These are phyloP conservation scores for Paecilomyces fulvus DNA, from an alignment of 2,329 filamentous ascomycete genomes.

Conservation along the genomic window DNA sequence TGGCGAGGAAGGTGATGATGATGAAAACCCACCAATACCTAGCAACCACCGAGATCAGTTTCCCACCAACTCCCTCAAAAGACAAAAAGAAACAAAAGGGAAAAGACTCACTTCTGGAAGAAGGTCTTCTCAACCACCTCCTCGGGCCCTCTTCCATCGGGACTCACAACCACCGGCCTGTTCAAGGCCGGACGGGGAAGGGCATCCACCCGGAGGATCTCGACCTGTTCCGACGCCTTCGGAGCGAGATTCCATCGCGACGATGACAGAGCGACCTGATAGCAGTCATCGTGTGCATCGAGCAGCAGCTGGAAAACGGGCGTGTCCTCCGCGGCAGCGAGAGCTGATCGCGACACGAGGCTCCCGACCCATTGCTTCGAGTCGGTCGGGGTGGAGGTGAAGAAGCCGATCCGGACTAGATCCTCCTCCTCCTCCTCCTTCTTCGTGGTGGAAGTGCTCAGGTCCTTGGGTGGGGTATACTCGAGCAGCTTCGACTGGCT, in stretches of 20 bases:
- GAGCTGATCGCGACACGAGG: constrained; percentile 28
- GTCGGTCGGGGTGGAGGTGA: constrained; percentile 26
- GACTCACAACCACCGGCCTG: constrained; percentile 29
- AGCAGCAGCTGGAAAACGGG: constrained; percentile 34
- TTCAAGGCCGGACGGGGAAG: constrained; percentile 33
- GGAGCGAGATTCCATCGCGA: constrained; percentile 9
- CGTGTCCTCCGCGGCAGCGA: constrained; percentile 15
- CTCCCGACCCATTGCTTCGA: constrained; percentile 33
- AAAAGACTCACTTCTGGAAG: constrained; percentile 32
- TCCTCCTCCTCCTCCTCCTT: constrained; percentile 38
- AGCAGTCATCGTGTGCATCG: constrained; percentile 26
- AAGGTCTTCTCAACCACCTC: constrained; percentile 35
- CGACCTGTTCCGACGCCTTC: constrained; percentile 16
- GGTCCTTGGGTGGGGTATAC: constrained; percentile 27
- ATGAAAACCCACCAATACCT: constrained; percentile 43
- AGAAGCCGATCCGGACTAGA: constrained; percentile 47
- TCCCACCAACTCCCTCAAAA: background rate
- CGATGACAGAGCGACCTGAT: constrained; percentile 30
- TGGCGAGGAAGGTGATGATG: constrained; percentile 31
- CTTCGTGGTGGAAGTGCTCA: constrained; percentile 6
- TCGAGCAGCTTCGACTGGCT: constrained; percentile 28
- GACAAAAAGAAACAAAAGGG: background rate
- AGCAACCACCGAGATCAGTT: background rate
- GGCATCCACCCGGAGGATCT: constrained; percentile 22
- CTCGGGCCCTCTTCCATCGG: constrained; percentile 30